phyloP scores from a whole-genome alignment of 176 grass and related monocot genomes.

The Neostapfia colusana region DNA sequence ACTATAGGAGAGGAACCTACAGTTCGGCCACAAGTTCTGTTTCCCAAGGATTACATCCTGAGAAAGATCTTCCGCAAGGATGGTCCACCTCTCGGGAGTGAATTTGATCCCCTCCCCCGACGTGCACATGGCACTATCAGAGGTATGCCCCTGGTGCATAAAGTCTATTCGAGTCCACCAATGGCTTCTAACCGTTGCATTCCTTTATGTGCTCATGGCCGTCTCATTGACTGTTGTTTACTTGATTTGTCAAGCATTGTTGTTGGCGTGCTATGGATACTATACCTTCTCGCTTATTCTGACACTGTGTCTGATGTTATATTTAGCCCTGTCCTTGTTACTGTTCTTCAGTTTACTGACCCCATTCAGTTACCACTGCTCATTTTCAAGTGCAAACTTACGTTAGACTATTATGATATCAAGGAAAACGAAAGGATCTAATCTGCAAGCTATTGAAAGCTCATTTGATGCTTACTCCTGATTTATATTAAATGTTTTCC shows the following conservation, averaged over 20 bases:
- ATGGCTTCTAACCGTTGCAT: neutral
- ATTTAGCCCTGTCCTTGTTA: constrained; percentile 14
- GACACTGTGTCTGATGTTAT: neutral
- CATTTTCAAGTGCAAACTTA: constrained; percentile 11
- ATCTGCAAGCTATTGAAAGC: neutral
- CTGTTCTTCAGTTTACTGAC: constrained; percentile 17
- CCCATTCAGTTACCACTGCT: constrained; percentile 6
- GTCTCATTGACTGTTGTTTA: neutral
- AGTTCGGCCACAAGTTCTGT: constrained; percentile 57
- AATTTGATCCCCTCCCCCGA: constrained; percentile 59
- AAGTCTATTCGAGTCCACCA: neutral
- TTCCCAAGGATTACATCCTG: constrained; percentile 78
- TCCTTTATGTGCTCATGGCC: neutral
- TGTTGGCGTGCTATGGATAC: constrained; percentile 9
- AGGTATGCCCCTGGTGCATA: constrained; percentile 46
- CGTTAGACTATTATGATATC: constrained; percentile 8
- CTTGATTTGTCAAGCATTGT: constrained; percentile 3
- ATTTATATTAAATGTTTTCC: constrained; percentile 18
- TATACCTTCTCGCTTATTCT: constrained; percentile 12
- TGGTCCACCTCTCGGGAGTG: constrained; percentile 71
- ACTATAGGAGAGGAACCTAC: constrained; percentile 45
- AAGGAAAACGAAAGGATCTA: constrained; percentile 14
- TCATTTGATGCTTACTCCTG: constrained; percentile 6
- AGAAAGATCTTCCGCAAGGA: constrained; percentile 88
- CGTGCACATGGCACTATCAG: constrained; percentile 32